Evolutionary conservation across 768 basidiomycete species (phyloP).

Genomic region (Dioszegia crocea): DNA sequence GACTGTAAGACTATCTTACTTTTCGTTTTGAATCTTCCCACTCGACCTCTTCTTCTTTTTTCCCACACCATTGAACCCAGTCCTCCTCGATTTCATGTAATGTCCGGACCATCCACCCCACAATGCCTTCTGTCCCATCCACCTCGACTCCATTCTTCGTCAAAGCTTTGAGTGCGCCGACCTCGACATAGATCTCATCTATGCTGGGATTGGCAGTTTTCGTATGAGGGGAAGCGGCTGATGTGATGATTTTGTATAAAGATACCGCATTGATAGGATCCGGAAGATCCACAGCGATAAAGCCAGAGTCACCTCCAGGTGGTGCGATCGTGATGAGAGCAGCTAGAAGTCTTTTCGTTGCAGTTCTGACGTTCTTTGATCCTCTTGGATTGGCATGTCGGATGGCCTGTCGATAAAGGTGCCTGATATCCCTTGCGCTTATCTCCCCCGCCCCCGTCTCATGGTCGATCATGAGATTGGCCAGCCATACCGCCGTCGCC

Average conservation of each 20-base stretch:
- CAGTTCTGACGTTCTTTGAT: conserved; percentile 20
- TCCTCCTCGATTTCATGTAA: conserved; percentile 20
- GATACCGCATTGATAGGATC: conserved; percentile 21
- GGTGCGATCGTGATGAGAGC: conserved; percentile 28
- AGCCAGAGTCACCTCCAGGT: conserved; percentile 14
- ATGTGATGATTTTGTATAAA: conserved; percentile 22
- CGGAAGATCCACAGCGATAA: conserved; percentile 15
- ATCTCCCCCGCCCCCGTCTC: conserved; percentile 9
- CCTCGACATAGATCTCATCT: conserved; percentile 57
- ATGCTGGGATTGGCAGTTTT: conserved; percentile 5
- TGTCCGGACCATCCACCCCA: conserved; percentile 36
- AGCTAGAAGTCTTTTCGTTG: conserved; percentile 34
- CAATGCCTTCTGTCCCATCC: conserved; percentile 28
- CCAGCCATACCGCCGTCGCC: conserved; percentile 26
- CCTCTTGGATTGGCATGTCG: conserved; percentile 19
- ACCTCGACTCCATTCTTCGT: conserved; percentile 33
- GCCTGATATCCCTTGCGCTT: conserved; percentile 4
- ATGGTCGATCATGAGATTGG: conserved; percentile 8
- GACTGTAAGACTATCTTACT: background rate
- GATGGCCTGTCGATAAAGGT: conserved; percentile 24
- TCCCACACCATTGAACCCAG: conserved; percentile 40
- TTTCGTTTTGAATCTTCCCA: conserved; percentile 9
- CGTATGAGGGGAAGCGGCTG: conserved; percentile 1
- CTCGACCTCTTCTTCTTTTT: conserved; percentile 12
- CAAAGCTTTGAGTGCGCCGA: conserved; percentile 81